These are phyloP conservation scores for Penicillium sp. DNA, from an alignment of 2,329 filamentous ascomycete species.

Conservation along the genomic window DNA sequence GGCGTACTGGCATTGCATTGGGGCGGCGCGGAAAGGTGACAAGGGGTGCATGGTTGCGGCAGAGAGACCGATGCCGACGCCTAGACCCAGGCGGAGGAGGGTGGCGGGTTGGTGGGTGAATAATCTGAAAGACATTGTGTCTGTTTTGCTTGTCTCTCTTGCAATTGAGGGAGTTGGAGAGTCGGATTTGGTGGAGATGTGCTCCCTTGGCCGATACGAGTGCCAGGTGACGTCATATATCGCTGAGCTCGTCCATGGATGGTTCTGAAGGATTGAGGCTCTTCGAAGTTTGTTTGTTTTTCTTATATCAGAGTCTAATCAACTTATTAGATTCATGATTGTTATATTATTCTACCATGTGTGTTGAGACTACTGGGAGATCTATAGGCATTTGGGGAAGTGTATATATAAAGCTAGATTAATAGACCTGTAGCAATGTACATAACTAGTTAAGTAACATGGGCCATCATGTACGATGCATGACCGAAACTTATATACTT, in stretches of 20 bases:
- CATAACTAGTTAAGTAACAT: too few species aligned
- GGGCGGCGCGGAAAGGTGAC: slow-evolving; percentile 36
- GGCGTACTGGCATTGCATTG: slow-evolving; percentile 41
- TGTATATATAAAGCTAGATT: too few species aligned
- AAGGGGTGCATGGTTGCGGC: slow-evolving; percentile 32
- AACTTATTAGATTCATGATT: not conserved
- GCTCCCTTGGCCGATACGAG: slow-evolving; percentile 8
- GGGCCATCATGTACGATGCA: too few species aligned
- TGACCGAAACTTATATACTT: too few species aligned
- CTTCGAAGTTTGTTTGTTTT: not conserved
- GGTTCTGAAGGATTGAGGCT: not conserved
- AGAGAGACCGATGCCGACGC: slow-evolving; percentile 36
- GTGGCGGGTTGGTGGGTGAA: slow-evolving; percentile 30
- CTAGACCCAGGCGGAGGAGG: slow-evolving; percentile 36
- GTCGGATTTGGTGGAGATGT: slow-evolving; percentile 1
- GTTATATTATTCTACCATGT: too few species aligned
- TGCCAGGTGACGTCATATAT: slow-evolving; percentile 21
- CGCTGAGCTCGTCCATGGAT: not conserved
- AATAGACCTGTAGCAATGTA: too few species aligned
- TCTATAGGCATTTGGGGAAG: not conserved
- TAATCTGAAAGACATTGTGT: slow-evolving; percentile 27
- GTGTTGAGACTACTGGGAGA: not conserved
- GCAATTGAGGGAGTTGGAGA: slow-evolving; percentile 2
- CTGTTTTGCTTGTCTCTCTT: slow-evolving; percentile 1
- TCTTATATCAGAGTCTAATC: not conserved